These are phyloP conservation scores for Kazachstania africana DNA, from an alignment of 805 yeast genomes.

Conservation along the genomic window DNA sequence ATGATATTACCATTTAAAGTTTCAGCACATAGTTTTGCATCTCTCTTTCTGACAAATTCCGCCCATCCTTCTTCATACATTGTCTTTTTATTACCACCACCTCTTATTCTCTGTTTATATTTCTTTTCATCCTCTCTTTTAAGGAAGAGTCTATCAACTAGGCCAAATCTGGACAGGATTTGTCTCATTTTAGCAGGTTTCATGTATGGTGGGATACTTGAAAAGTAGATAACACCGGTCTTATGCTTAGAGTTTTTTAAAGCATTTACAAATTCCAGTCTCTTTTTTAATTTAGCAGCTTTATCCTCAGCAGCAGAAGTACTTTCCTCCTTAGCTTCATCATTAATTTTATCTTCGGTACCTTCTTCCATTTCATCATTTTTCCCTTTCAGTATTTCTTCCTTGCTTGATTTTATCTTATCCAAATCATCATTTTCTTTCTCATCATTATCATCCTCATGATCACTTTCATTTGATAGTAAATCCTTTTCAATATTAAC, in stretches of 20 bases:
- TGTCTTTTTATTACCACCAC: slow-evolving; percentile 86
- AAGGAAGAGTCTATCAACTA: slow-evolving; percentile 73
- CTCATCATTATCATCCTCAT: slow-evolving; percentile 13
- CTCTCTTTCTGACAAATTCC: slow-evolving; percentile 70
- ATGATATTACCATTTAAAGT: slow-evolving; percentile 80
- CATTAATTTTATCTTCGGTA: slow-evolving; percentile 11
- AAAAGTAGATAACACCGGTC: slow-evolving; percentile 88
- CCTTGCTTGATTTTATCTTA: too few relatives aligned
- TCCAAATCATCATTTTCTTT: slow-evolving; percentile 3
- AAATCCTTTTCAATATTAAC: slow-evolving; percentile 7
- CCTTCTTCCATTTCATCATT: slow-evolving; percentile 10
- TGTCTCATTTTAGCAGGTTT: slow-evolving; percentile 85
- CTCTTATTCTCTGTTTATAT: slow-evolving; percentile 57
- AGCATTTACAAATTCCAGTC: slow-evolving; percentile 35
- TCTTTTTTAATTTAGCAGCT: slow-evolving; percentile 28
- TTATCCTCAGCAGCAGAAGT: slow-evolving; percentile 2
- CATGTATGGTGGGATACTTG: slow-evolving; percentile 93
- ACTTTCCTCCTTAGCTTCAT: slow-evolving; percentile 9
- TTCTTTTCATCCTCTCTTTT: slow-evolving; percentile 70
- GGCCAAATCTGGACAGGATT: slow-evolving; percentile 70
- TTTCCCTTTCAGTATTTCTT: slow-evolving; percentile 11
- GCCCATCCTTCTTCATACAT: slow-evolving; percentile 95
- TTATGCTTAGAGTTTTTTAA: slow-evolving; percentile 44
- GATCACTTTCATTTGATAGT: slow-evolving; percentile 14
- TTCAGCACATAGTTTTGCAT: slow-evolving; percentile 79